Conservation (phyloP, 208 protist genomes). For the Trypanosoma congolense region DNA sequence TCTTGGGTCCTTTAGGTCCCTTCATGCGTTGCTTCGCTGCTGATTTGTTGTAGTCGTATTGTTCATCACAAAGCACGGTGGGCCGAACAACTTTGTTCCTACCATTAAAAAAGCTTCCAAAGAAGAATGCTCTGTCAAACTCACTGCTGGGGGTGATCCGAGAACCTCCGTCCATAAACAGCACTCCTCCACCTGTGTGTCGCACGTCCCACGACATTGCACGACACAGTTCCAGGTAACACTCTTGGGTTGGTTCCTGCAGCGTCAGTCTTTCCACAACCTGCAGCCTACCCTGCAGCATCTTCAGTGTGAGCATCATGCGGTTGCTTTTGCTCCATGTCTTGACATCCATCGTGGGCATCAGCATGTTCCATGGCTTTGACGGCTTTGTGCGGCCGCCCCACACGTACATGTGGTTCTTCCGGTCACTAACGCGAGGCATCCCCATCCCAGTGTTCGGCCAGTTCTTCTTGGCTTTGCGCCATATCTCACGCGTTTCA, state of each 20-base stretch:
- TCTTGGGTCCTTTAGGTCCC: constrained; percentile 86
- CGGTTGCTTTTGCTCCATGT: constrained; percentile 86
- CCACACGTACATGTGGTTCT: constrained; percentile 77
- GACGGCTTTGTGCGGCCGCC: constrained; percentile 66
- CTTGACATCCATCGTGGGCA: constrained; percentile 84
- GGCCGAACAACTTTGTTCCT: constrained; percentile 87
- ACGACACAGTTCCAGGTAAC: constrained; percentile 75
- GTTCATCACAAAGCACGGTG: constrained; percentile 81
- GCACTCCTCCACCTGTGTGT: constrained; percentile 81
- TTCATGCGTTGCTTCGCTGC: constrained; percentile 67
- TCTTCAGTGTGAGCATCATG: constrained; percentile 85
- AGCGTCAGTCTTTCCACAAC: constrained; percentile 79
- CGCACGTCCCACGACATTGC: constrained; percentile 87
- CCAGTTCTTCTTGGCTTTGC: constrained; percentile 89
- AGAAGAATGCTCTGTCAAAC: constrained; percentile 87
- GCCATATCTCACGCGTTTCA: constrained; percentile 85
- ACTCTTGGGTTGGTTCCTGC: constrained; percentile 72
- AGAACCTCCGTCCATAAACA: constrained; percentile 90
- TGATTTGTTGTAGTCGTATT: constrained; percentile 83
- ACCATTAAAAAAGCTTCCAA: constrained; percentile 89
- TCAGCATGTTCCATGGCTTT: constrained; percentile 90
- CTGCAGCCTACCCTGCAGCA: constrained; percentile 87
- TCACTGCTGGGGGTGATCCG: constrained; percentile 80
- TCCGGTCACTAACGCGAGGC: constrained; percentile 78
- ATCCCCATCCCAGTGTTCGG: constrained; percentile 90